Evolutionary conservation across 352 stramenopile genomes (phyloP).

Genomic region (Halophytophthora batemanensis): DNA sequence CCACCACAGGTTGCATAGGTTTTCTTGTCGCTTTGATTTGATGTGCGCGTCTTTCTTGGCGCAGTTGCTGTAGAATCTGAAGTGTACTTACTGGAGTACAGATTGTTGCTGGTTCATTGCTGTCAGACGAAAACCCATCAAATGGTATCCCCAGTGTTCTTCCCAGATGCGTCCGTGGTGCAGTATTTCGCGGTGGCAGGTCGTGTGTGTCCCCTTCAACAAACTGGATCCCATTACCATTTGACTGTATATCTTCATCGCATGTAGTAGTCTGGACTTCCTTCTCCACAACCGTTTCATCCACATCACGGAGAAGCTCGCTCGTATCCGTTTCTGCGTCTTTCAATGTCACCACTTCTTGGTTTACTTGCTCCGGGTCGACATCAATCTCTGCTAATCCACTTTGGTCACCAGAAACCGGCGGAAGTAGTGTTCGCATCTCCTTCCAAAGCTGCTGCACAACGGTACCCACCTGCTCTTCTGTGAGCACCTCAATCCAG

Average conservation of each 20-base stretch:
- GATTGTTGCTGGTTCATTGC: conserved; percentile 3
- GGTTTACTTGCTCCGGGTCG: not conserved
- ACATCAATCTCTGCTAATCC: conserved; percentile 3
- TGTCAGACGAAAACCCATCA: not conserved
- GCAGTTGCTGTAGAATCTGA: conserved; percentile 21
- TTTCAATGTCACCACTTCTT: conserved; percentile 2
- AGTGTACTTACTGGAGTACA: conserved; percentile 10
- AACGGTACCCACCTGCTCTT: conserved; percentile 44
- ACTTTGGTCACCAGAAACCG: not conserved
- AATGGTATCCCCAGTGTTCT: conserved; percentile 10
- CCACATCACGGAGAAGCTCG: conserved; percentile 13
- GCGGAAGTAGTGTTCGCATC: conserved; percentile 6
- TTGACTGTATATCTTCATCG: not conserved
- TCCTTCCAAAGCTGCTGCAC: conserved; percentile 46
- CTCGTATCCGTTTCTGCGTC: conserved; percentile 33
- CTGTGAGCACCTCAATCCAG: conserved; percentile 38
- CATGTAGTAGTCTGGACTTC: conserved; percentile 19
- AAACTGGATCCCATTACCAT: not conserved
- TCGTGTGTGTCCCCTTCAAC: not conserved
- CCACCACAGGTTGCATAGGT: not conserved
- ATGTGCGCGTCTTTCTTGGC: conserved; percentile 19
- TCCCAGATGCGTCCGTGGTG: conserved; percentile 10
- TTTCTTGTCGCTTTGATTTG: conserved; percentile 2
- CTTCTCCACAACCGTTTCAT: conserved; percentile 20
- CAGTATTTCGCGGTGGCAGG: not conserved